phyloP scores from a whole-genome alignment of 2,329 filamentous ascomycete species.

The Cladosporium sp. region DNA sequence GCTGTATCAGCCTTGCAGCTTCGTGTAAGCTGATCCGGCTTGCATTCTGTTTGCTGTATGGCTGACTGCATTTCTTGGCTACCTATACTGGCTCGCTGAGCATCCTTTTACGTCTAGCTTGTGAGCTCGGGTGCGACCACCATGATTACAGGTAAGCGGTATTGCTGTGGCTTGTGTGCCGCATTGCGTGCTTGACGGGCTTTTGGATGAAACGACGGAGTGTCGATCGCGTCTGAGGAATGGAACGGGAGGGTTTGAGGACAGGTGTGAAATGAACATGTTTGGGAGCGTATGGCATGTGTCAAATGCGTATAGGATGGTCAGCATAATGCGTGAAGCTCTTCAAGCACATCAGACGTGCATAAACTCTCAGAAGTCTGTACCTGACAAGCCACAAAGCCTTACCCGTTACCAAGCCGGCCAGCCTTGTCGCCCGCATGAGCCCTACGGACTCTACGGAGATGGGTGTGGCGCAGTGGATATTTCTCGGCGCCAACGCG shows the following conservation, averaged over 20 bases:
- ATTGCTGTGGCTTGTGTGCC: too few species aligned
- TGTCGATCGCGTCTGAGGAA: not conserved
- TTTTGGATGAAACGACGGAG: not conserved
- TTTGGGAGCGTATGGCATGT: too few species aligned
- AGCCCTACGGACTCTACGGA: not conserved
- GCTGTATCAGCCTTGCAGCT: constrained; percentile 5
- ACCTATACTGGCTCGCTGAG: not conserved
- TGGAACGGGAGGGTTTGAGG: not conserved
- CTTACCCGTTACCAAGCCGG: not conserved
- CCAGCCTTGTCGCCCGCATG: not conserved
- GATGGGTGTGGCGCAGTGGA: not conserved
- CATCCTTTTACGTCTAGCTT: not conserved
- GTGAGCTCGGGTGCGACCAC: not conserved
- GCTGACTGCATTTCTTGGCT: not conserved
- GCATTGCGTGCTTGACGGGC: too few species aligned
- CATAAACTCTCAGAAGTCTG: too few species aligned
- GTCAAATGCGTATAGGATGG: too few species aligned
- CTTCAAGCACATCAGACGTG: too few species aligned
- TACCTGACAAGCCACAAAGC: not conserved
- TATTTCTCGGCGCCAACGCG: constrained; percentile 13
- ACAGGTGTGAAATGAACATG: too few species aligned
- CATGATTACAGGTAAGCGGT: not conserved
- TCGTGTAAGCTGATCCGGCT: not conserved
- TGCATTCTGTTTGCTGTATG: not conserved
- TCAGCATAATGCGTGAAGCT: too few species aligned